A percentile compares a stretch with the other conserved stretches of the same genome.
Conservation (phyloP, 1,284 basidiomycete species). For the Thecaphora thlaspeos region DNA sequence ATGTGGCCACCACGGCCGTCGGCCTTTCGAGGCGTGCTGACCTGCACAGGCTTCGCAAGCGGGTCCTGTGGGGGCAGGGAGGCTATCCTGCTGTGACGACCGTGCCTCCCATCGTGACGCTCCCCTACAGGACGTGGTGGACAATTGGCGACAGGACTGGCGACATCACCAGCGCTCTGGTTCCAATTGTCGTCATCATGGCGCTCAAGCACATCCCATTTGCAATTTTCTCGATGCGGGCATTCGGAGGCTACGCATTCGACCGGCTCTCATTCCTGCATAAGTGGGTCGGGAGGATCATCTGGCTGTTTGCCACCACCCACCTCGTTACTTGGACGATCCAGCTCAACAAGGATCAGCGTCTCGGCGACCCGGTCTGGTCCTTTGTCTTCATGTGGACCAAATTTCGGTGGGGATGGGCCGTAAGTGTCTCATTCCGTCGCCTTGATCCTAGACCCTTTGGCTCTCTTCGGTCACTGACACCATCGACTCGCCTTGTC, state of each 20-base stretch:
- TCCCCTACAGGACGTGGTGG: conserved; percentile 74
- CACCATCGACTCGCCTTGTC: no score
- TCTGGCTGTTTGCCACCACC: conserved; percentile 70
- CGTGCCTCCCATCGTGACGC: conserved; percentile 63
- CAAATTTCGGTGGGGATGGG: conserved; percentile 73
- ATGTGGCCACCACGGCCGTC: conserved; percentile 17
- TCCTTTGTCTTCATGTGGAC: conserved; percentile 68
- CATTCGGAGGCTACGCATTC: conserved; percentile 70
- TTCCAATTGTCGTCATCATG: conserved; percentile 74
- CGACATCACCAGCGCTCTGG: conserved; percentile 73
- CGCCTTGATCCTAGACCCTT: no score
- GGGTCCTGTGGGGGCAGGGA: conserved; percentile 49
- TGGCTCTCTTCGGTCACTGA: no score
- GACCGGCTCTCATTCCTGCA: conserved; percentile 76
- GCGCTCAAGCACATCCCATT: conserved; percentile 80
- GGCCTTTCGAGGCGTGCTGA: conserved; percentile 17
- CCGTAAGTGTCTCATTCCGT: no score
- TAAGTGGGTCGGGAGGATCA: conserved; percentile 70
- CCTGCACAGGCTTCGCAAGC: conserved; percentile 12
- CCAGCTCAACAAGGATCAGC: conserved; percentile 65
- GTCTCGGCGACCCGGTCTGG: conserved; percentile 65
- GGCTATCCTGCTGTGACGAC: conserved; percentile 39
- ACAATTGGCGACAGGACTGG: conserved; percentile 72
- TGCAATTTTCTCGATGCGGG: conserved; percentile 72
- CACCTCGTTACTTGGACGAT: conserved; percentile 76